Evolutionary conservation across 495 filamentous ascomycete genomes (phyloP), one percentile per base, ranked within the genome.

Genomic region (Penicillium arizonense): DNA sequence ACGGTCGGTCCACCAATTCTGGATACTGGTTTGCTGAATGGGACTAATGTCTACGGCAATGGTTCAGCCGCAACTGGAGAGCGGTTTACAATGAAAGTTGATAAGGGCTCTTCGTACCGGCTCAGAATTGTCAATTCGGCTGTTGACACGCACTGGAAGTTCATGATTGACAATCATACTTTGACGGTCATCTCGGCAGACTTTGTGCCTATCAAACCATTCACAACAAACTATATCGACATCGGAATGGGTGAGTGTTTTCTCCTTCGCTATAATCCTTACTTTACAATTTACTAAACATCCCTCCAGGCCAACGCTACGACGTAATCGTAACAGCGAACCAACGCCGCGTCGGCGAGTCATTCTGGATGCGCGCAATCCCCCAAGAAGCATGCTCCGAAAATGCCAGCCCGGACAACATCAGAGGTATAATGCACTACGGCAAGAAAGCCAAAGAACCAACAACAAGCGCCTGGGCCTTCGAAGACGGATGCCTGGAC

Each of bases 321-420:
- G 81, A 89, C 56, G 73, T 90, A 10, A 81, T 87, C 51, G 79
- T 90, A 40, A 78, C 80, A 39, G 87, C 86, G 13, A 74, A 78
- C 49, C 64, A 82, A 52, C 44, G 53, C 23, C 56, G 57, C 0
- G 28, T 54, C 1, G 59, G 60, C 10, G 42, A 68, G 13, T 78
- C 82, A 58, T 90, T 86, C 71, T 91, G 87, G 87, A 75, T 88
- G 36, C 77, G 84, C 18, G 74, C 82, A 10, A 76, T 81, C 20
- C 77, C 81, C 0, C 78, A 82, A 59, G 50, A 56, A 2, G 62
- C 65, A 7, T 82, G 79, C 37, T 64, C 75, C 23, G 56, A 64
- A 7, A 78, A 77, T 24, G 61, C 59, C 20, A 76, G 63, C 28
- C 55, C 58, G 2, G 69, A 74, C 21, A 75, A 83, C 50, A 84